phyloP scores from a whole-genome alignment of 345 rosid species.

The Ricinus communis region DNA sequence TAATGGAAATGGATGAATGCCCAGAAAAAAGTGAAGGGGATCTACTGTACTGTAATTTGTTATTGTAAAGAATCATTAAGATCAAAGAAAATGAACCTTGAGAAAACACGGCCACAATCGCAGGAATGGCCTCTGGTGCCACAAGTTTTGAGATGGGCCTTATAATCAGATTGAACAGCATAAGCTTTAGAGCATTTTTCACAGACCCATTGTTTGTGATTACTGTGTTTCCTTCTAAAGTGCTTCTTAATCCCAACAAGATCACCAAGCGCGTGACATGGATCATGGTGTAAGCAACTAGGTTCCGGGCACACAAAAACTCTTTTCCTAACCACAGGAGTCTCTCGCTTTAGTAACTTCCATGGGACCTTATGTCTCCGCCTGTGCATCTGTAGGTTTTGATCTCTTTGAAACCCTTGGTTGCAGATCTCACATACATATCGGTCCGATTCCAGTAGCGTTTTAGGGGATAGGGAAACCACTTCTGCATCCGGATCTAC shows the following conservation, averaged over 20 bases:
- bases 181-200: conserved; percentile 86
- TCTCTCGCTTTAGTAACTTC: conserved; percentile 90
- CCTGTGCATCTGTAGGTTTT: conserved; percentile 96
- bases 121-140: conserved; percentile 98
- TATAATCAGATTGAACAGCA: conserved; percentile 97
- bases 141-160: conserved; percentile 96
- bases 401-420: conserved; percentile 97
- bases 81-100: conserved; percentile 50
- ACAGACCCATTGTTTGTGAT: conserved; percentile 91
- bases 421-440: conserved; percentile 97
- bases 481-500: conserved; percentile 98
- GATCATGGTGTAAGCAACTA: conserved; percentile 87
- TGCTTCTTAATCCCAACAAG: conserved; percentile 97
- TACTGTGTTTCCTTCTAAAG: conserved; percentile 84
- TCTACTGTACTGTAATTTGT: too few relatives aligned
- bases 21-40: too few relatives aligned
- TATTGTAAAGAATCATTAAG: too few relatives aligned
- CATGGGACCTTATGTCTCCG: conserved; percentile 96
- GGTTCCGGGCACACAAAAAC: conserved; percentile 96
- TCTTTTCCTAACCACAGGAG: conserved; percentile 63
- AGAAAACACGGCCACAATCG: conserved; percentile 95
- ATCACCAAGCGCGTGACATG: conserved; percentile 94
- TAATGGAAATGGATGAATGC: background rate
- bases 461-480: conserved; percentile 82
- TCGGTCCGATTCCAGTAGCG: conserved; percentile 85